Evolutionary conservation across 192 early-diverging fungal species (phyloP), one percentile per base, ranked within the genome.

Genomic region (Linnemannia exigua): DNA sequence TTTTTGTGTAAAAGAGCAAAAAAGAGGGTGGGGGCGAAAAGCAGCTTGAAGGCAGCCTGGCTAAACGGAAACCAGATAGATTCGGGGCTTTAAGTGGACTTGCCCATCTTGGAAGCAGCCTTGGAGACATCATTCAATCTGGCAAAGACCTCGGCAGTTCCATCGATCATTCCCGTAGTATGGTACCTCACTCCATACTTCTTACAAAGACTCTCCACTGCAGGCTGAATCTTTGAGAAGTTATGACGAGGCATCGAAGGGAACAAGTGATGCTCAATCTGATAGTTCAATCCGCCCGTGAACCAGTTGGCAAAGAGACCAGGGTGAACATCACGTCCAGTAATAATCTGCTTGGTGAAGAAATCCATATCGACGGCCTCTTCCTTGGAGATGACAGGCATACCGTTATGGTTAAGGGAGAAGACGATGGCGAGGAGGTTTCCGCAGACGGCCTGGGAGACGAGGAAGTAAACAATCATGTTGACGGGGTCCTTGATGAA

Each of bases 261-360:
- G 92, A 97, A 97, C 82, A 96, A 72, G 82, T 97, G 96, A 90
- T 97, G 96, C 87, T 97, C 95, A 75, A 97, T 95, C 82, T 97
- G 96, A 90, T 90, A 95, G 91, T 96, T 96, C 71, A 95, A 89
- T 67, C 95, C 95, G 47, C 95, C 95, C 15, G 91, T 94, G 88
- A 97, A 96, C 96, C 96, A 97, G 88, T 97, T 91, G 63, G 88
- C 89, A 76, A 96, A 91, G 19, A 87, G 50, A 81, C 77, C 80
- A 14, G 91, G 80, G 70, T 83, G 79, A 28, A 97, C 94, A 89
- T 96, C 92, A 72, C 96, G 93, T 25, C 95, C 96, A 68, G 96
- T 97, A n/a, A 93, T 82, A 67, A 95, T 91, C 61, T 94, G 93
- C 41, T 95, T 91, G 72, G 92, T 90, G 79, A 93, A 96, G 79